A percentile compares a stretch with the other conserved stretches of the same genome.
phyloP scores from a whole-genome alignment of 75 land plant species.

The Picea glauca region DNA sequence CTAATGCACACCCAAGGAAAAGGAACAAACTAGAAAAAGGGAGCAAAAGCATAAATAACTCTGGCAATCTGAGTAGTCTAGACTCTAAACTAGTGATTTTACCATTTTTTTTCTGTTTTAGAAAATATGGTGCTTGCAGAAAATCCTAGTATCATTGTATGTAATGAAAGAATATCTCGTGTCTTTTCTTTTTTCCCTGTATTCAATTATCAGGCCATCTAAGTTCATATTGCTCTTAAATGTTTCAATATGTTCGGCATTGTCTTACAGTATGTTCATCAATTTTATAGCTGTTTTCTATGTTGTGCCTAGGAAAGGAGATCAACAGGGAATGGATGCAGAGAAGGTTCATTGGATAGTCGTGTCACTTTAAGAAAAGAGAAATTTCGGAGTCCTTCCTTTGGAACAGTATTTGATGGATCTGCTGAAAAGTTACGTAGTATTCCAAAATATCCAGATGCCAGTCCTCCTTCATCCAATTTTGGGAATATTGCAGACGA shows the following conservation, averaged over 20 bases:
- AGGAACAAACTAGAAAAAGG: neutral
- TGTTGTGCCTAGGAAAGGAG: conserved; percentile 6
- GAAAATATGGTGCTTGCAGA: too few species aligned
- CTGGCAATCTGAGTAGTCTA: neutral
- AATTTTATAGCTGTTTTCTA: neutral
- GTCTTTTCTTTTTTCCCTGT: neutral
- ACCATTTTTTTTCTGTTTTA: too few species aligned
- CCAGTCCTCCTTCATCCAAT: conserved; percentile 55
- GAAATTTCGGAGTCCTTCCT: conserved; percentile 44
- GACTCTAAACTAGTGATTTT: neutral
- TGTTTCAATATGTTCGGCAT: neutral
- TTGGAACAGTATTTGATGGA: conserved; percentile 42
- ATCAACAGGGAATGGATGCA: conserved; percentile 14
- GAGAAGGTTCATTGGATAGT: conserved; percentile 18
- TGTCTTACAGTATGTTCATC: neutral
- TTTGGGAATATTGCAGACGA: conserved; percentile 80
- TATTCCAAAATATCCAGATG: conserved; percentile 33
- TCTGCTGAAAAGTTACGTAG: conserved; percentile 47
- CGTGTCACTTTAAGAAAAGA: conserved; percentile 17
- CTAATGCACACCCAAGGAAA: neutral
- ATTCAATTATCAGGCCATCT: neutral
- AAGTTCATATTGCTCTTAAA: neutral
- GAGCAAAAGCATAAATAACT: too few species aligned
- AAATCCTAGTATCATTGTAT: neutral
- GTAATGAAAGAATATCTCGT: neutral